These are phyloP conservation scores for Fusarium mexicanum DNA, from an alignment of 2,329 filamentous ascomycete genomes.

Conservation along the genomic window DNA sequence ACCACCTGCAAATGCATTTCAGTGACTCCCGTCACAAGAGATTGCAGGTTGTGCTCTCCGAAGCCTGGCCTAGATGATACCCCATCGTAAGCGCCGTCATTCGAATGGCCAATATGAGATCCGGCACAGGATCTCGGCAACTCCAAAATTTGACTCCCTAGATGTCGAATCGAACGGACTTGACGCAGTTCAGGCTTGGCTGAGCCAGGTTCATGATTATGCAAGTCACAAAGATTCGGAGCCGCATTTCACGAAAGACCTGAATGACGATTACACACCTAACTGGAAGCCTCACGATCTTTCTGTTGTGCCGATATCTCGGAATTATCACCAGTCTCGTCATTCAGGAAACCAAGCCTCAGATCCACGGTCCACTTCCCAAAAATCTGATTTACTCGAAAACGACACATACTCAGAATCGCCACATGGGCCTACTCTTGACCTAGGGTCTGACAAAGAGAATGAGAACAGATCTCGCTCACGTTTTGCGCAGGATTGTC, in stretches of 20 bases:
- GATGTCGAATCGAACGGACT: neutral
- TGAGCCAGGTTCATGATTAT: neutral
- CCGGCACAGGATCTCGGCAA: neutral
- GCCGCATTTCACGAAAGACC: neutral
- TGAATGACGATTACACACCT: neutral
- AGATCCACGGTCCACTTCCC: neutral
- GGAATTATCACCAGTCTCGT: neutral
- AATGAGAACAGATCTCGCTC: slow-evolving; percentile 2
- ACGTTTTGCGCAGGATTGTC: neutral
- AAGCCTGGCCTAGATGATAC: slow-evolving; percentile 11
- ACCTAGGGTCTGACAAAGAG: slow-evolving; percentile 7
- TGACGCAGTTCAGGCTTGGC: slow-evolving; percentile 20
- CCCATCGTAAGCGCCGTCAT: neutral
- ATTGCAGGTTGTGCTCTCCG: neutral
- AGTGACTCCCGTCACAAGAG: neutral
- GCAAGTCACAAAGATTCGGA: neutral
- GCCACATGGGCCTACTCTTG: neutral
- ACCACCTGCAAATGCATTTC: neutral
- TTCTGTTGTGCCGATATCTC: neutral
- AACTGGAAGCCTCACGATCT: slow-evolving; percentile 17
- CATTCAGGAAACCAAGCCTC: neutral
- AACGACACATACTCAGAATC: neutral
- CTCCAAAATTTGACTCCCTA: neutral
- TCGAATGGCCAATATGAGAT: neutral
- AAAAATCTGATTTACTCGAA: neutral